Percentiles rank a stretch among this genome's conserved stretches.
Evolutionary conservation across 306 rosid species (phyloP).

Genomic region (Cyamopsis tetragonoloba): DNA sequence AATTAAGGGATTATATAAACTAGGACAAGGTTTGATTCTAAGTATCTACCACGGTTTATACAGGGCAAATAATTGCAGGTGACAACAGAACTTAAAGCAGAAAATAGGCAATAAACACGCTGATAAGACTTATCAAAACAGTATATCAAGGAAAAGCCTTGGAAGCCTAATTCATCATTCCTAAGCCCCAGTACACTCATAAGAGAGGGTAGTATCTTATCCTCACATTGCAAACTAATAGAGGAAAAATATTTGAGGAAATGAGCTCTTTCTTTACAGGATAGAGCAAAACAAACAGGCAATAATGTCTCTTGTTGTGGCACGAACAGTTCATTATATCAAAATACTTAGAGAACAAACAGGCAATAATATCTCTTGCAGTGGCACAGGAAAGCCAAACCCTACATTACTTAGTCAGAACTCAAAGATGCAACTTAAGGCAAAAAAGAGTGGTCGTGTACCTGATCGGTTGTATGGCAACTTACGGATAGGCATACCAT

Average conservation of each 20-base stretch:
- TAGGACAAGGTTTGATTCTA: neutral
- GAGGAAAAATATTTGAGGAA: neutral
- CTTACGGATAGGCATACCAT: slow-evolving; percentile 88
- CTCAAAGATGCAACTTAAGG: neutral
- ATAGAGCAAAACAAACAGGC: neutral
- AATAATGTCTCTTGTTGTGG: no score
- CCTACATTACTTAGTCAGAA: neutral
- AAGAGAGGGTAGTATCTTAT: neutral
- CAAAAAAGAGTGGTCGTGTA: slow-evolving; percentile 35
- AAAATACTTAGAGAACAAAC: neutral
- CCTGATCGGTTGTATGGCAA: slow-evolving; percentile 91
- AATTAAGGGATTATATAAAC: slow-evolving; percentile 1
- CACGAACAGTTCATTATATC: neutral
- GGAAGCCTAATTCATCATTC: neutral
- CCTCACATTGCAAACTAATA: neutral
- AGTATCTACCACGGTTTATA: slow-evolving; percentile 20
- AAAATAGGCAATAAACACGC: slow-evolving; percentile 3
- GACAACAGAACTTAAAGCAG: neutral
- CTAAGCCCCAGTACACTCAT: slow-evolving; percentile 6
- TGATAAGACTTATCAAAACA: neutral
- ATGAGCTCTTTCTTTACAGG: neutral
- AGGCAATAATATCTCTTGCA: slow-evolving; percentile 11
- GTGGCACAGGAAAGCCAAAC: slow-evolving; percentile 14
- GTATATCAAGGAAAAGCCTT: slow-evolving; percentile 12
- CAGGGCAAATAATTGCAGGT: slow-evolving; percentile 11